Conservation (phyloP, 73 alveolate genomes). For the Diophrys appendiculata region DNA sequence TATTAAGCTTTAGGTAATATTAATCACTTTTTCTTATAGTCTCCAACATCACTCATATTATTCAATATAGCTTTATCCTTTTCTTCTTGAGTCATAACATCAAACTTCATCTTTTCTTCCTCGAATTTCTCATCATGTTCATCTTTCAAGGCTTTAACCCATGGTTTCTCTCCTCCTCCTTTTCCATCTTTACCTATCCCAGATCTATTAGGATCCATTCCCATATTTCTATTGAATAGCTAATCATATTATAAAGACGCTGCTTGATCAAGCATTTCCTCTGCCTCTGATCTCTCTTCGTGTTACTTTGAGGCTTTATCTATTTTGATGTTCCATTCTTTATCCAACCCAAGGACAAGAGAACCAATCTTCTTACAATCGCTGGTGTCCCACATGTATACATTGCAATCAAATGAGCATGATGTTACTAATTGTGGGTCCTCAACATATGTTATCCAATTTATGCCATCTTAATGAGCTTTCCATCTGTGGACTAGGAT, state of each 20-base stretch:
- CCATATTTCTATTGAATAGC: neutral
- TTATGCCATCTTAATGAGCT: constrained; percentile 62
- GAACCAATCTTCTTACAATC: constrained; percentile 84
- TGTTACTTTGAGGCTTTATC: constrained; percentile 71
- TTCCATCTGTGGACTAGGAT: constrained; percentile 67
- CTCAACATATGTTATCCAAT: constrained; percentile 42
- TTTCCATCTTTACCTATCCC: no score
- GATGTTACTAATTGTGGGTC: neutral
- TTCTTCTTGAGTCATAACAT: constrained; percentile 38
- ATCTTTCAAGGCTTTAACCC: constrained; percentile 34
- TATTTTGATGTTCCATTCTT: constrained; percentile 85
- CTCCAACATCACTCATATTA: no score
- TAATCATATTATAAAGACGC: neutral
- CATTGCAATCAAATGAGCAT: neutral
- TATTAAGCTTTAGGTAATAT: no score
- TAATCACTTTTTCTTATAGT: no score
- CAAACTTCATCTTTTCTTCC: constrained; percentile 37
- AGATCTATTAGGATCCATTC: no score
- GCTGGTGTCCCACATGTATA: constrained; percentile 77
- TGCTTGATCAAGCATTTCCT: constrained; percentile 65
- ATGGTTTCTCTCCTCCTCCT: constrained; percentile 33
- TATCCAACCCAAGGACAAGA: constrained; percentile 91
- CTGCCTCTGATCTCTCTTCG: constrained; percentile 82
- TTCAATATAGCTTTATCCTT: constrained; percentile 26
- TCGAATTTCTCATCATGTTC: constrained; percentile 35